Percentiles rank a stretch among this genome's conserved stretches.
Evolutionary conservation across 108 stramenopile species (phyloP).

Genomic region (Nannochloropsis granulata): DNA sequence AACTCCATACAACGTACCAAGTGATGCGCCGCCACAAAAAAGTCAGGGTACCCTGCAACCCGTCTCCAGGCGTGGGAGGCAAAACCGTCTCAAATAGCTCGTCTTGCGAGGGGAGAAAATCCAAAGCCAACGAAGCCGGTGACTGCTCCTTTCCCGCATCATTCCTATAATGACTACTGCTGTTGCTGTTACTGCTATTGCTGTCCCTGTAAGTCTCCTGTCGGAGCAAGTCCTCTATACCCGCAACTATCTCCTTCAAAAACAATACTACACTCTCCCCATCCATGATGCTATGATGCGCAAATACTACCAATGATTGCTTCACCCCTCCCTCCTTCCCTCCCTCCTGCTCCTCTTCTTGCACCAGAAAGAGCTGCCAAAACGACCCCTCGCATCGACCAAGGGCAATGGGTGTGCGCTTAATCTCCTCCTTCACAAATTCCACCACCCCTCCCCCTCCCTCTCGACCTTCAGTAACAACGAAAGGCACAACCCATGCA

Average conservation of each 20-base stretch:
- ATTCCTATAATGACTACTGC: neutral
- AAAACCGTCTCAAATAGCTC: neutral
- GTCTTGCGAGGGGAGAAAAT: neutral
- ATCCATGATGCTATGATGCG: neutral
- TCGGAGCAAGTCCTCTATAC: neutral
- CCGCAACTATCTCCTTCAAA: neutral
- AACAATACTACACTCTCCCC: neutral
- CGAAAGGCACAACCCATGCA: neutral
- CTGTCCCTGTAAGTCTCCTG: neutral
- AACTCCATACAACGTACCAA: neutral
- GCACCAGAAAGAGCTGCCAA: neutral
- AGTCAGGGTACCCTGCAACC: neutral
- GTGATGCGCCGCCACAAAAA: neutral
- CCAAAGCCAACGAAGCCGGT: neutral
- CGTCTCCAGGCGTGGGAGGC: neutral
- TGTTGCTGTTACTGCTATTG: neutral
- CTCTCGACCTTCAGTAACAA: neutral
- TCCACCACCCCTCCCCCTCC: neutral
- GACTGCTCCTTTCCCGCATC: neutral
- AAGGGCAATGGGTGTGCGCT: neutral
- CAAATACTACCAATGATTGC: neutral
- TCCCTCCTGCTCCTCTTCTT: neutral
- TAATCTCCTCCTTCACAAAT: neutral
- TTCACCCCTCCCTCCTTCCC: neutral
- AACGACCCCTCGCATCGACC: neutral